Evolutionary conservation across 2,329 filamentous ascomycete genomes (phyloP).

Genomic region (Phyllosticta citriasiana): DNA sequence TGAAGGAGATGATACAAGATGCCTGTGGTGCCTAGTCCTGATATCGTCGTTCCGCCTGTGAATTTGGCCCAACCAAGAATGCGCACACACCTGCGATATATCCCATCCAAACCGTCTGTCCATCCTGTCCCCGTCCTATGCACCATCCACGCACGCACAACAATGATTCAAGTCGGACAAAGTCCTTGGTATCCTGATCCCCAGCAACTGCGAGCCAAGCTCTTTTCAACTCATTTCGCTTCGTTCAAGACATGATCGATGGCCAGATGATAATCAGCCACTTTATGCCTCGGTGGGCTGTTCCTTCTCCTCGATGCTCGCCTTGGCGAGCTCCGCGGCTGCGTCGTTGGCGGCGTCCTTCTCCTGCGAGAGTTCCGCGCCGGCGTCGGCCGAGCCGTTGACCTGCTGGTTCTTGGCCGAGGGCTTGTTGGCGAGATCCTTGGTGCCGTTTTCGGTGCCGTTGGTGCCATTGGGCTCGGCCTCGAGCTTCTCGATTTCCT

Average conservation of each 20-base stretch:
- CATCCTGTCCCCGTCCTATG: not conserved
- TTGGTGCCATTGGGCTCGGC: conserved; percentile 46
- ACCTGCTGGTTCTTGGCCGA: conserved; percentile 41
- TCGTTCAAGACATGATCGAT: not conserved
- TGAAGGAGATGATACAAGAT: too few relatives aligned
- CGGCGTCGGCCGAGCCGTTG: conserved; percentile 44
- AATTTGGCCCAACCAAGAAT: not conserved
- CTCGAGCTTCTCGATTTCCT: conserved; percentile 80
- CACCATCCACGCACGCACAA: not conserved
- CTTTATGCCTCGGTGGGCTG: conserved; percentile 1
- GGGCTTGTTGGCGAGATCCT: conserved; percentile 45
- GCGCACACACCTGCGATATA: not conserved
- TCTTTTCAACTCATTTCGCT: not conserved
- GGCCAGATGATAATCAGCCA: not conserved
- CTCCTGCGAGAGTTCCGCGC: conserved; percentile 45
- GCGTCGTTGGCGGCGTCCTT: conserved; percentile 51
- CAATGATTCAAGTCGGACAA: not conserved
- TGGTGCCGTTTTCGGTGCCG: conserved; percentile 39
- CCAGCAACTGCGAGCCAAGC: not conserved
- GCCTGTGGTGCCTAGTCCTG: too few relatives aligned
- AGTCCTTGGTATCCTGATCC: not conserved
- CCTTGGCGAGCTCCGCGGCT: conserved; percentile 49
- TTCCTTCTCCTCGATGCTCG: conserved; percentile 46
- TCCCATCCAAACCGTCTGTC: not conserved
- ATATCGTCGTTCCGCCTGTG: too few relatives aligned